phyloP scores from a whole-genome alignment of 164 flowering plant genomes.

The Liriodendron chinense region DNA sequence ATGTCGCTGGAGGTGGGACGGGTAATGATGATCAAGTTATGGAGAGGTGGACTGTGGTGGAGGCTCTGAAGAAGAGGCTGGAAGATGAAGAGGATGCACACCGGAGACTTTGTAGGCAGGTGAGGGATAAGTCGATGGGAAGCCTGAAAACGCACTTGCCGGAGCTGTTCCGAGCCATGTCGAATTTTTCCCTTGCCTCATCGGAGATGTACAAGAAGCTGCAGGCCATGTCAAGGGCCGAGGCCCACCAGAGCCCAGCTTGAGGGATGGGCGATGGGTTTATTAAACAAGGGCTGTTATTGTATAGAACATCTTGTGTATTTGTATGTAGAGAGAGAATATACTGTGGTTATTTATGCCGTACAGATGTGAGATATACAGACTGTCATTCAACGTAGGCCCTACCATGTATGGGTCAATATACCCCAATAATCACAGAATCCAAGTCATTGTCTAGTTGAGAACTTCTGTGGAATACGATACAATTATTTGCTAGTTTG shows the following conservation, averaged over 20 bases:
- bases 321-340: too few species aligned
- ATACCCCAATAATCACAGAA: too few species aligned
- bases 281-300: background rate
- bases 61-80: slow-evolving; percentile 59
- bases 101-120: slow-evolving; percentile 64
- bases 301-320: too few species aligned
- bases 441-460: too few species aligned
- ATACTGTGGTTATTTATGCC: too few species aligned
- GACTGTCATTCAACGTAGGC: too few species aligned
- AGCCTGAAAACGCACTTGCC: slow-evolving; percentile 73
- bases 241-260: slow-evolving; percentile 19
- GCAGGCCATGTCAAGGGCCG: slow-evolving; percentile 32
- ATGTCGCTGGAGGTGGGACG: slow-evolving; percentile 37
- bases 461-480: too few species aligned
- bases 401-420: too few species aligned
- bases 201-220: slow-evolving; percentile 50
- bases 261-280: slow-evolving; percentile 2
- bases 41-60: slow-evolving; percentile 55
- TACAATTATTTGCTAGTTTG: too few species aligned
- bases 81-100: slow-evolving; percentile 66
- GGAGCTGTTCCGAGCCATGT: slow-evolving; percentile 71
- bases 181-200: slow-evolving; percentile 56
- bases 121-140: slow-evolving; percentile 73
- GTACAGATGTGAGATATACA: too few species aligned
- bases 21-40: slow-evolving; percentile 42